Percentiles rank a stretch among this genome's conserved stretches.
These are phyloP conservation scores for Capsicum chinense DNA, from an alignment of 257 asterid genomes.

Conservation along the genomic window DNA sequence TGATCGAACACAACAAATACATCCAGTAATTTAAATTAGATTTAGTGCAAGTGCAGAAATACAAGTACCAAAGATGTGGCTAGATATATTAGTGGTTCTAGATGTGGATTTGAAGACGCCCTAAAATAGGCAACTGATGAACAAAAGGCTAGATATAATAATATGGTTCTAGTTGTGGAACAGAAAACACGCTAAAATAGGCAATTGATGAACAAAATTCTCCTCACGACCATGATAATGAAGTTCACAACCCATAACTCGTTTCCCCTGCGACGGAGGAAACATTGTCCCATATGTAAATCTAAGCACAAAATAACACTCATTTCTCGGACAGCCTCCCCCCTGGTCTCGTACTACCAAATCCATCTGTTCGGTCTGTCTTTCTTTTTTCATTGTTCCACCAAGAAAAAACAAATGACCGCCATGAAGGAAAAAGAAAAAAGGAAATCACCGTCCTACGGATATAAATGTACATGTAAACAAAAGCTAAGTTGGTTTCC, in stretches of 20 bases:
- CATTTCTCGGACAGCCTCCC: not conserved
- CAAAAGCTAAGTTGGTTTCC: conserved; percentile 67
- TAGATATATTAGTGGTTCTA: not conserved
- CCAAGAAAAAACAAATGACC: conserved; percentile 9
- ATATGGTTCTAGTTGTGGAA: not conserved
- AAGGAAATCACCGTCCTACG: not conserved
- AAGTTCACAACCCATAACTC: not conserved
- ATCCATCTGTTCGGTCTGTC: not conserved
- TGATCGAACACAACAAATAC: not conserved
- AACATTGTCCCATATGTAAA: not conserved
- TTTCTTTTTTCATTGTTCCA: not conserved
- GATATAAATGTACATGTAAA: not conserved
- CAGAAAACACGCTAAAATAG: not conserved
- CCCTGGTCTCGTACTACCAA: not conserved
- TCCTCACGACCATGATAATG: not conserved
- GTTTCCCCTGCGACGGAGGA: not conserved
- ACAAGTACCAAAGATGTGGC: not conserved
- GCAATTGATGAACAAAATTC: conserved; percentile 11
- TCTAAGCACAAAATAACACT: not conserved
- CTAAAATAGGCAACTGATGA: not conserved
- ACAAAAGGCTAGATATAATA: not conserved
- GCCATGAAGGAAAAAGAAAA: not conserved
- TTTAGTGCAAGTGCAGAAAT: not conserved
- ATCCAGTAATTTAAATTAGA: no score
- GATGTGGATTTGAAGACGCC: not conserved